phyloP scores from a whole-genome alignment of 495 filamentous ascomycete genomes.

The Penicillium lividum region DNA sequence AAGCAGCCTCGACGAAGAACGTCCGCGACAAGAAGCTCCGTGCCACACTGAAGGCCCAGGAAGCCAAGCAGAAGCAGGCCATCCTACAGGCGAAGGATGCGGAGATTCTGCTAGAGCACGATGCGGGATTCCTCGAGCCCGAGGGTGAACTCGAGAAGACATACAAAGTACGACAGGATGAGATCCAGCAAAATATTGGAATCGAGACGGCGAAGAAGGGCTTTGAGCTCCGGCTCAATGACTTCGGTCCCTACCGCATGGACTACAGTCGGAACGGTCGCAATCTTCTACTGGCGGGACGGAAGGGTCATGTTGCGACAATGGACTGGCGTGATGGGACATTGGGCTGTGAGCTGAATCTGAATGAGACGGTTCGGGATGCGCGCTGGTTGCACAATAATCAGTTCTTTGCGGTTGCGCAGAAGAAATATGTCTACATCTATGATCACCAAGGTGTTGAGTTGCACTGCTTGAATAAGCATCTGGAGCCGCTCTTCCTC shows the following conservation, averaged over 20 bases:
- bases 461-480: slow-evolving; percentile 84
- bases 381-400: slow-evolving; percentile 94
- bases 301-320: slow-evolving; percentile 92
- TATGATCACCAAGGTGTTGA: slow-evolving; percentile 90
- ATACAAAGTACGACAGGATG: slow-evolving; percentile 86
- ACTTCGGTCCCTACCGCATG: slow-evolving; percentile 79
- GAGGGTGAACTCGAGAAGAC: slow-evolving; percentile 87
- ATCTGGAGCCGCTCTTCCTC: slow-evolving; percentile 90
- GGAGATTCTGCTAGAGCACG: slow-evolving; percentile 89
- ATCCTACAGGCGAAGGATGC: slow-evolving; percentile 84
- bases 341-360: slow-evolving; percentile 84
- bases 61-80: slow-evolving; percentile 79
- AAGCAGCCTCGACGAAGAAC: slow-evolving; percentile 55
- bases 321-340: slow-evolving; percentile 97
- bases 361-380: slow-evolving; percentile 86
- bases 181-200: slow-evolving; percentile 73
- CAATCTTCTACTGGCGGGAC: slow-evolving; percentile 78
- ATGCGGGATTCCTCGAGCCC: slow-evolving; percentile 83
- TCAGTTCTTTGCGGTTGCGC: slow-evolving; percentile 94
- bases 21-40: slow-evolving; percentile 87
- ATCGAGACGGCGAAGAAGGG: slow-evolving; percentile 86
- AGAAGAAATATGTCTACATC: slow-evolving; percentile 96
- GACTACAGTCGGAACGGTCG: slow-evolving; percentile 91
- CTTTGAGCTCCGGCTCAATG: slow-evolving; percentile 83
- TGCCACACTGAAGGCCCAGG: slow-evolving; percentile 72